Evolutionary conservation across 805 yeast genomes (phyloP).

Genomic region (Saturnispora sekii): DNA sequence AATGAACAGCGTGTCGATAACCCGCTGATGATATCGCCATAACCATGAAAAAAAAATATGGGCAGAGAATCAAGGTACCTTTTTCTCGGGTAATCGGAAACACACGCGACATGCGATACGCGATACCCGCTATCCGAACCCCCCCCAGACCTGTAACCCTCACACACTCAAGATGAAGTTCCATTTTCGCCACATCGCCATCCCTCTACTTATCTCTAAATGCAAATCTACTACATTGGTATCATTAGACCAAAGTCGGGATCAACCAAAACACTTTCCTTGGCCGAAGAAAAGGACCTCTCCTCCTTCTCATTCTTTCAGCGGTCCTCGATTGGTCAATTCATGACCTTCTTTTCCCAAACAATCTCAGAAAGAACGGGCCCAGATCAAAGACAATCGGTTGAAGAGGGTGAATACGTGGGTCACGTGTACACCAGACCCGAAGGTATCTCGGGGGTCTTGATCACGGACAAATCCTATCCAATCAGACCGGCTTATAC

Average conservation of each 20-base stretch:
- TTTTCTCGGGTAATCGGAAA: no score
- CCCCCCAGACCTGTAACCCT: no score
- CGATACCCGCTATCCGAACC: no score
- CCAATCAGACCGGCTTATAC: conserved; percentile 97
- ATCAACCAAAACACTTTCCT: conserved; percentile 56
- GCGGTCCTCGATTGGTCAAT: conserved; percentile 64
- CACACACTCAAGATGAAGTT: background rate
- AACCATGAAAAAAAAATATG: no score
- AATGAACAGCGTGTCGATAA: no score
- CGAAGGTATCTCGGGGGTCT: conserved; percentile 87
- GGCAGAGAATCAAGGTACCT: no score
- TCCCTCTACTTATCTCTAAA: conserved; percentile 19
- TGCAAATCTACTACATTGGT: conserved; percentile 91
- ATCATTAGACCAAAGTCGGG: conserved; percentile 49
- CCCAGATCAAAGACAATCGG: conserved; percentile 86
- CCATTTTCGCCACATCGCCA: background rate
- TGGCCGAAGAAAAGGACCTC: conserved; percentile 72
- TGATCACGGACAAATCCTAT: conserved; percentile 90
- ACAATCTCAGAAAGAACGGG: conserved; percentile 85
- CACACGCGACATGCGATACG: no score
- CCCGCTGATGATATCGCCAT: no score
- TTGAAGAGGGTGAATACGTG: conserved; percentile 83
- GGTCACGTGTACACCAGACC: conserved; percentile 87
- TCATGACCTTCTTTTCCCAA: conserved; percentile 88
- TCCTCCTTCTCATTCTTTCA: conserved; percentile 86